Evolutionary conservation across 2,329 filamentous ascomycete species (phyloP).

Genomic region (Mariannaea sp.): DNA sequence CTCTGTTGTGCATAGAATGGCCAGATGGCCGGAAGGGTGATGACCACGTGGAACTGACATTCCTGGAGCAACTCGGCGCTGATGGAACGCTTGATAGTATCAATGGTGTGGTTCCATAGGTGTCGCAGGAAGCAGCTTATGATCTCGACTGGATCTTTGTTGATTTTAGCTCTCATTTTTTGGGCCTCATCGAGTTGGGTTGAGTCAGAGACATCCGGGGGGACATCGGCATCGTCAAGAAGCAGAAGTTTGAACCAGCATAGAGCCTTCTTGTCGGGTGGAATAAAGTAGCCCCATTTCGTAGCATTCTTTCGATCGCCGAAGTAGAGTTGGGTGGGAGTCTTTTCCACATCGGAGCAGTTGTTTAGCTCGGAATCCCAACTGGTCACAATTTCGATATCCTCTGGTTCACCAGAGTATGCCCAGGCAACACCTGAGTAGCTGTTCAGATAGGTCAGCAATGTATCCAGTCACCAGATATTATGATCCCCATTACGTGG

Average conservation of each 20-base stretch:
- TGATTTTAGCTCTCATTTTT: background rate
- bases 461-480: no score
- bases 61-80: slow-evolving; percentile 29
- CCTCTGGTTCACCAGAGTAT: slow-evolving; percentile 32
- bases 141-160: slow-evolving; percentile 36
- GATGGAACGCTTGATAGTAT: slow-evolving; percentile 33
- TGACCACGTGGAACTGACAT: slow-evolving; percentile 43
- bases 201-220: slow-evolving; percentile 27
- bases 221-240: slow-evolving; percentile 40
- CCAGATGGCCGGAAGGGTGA: slow-evolving; percentile 52
- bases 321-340: slow-evolving; percentile 38
- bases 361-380: slow-evolving; percentile 34
- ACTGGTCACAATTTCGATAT: slow-evolving; percentile 39
- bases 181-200: slow-evolving; percentile 26
- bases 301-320: accelerated
- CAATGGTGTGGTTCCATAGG: slow-evolving; percentile 40
- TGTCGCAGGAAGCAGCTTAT: slow-evolving; percentile 40
- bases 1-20: slow-evolving; percentile 41
- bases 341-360: slow-evolving; percentile 41
- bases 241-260: slow-evolving; percentile 52
- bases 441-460: slow-evolving; percentile 26
- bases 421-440: slow-evolving; percentile 50
- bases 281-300: slow-evolving; percentile 43
- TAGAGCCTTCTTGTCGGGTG: slow-evolving; percentile 27
- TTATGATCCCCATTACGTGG: no score